A percentile compares a stretch with the other conserved stretches of the same genome.
Evolutionary conservation across 768 basidiomycete species (phyloP).

Genomic region (Hericium alpestre): DNA sequence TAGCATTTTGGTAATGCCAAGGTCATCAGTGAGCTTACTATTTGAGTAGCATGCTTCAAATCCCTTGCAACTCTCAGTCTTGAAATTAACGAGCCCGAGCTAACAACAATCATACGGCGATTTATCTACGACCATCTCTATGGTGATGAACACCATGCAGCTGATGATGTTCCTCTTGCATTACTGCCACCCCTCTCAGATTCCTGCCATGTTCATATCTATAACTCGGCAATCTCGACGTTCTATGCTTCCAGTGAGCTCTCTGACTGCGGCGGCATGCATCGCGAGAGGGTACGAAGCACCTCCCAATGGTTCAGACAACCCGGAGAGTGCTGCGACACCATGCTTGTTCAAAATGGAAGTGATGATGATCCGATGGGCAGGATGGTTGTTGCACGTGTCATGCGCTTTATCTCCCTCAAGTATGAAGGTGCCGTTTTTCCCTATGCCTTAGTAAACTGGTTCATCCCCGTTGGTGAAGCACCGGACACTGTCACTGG

Average conservation of each 20-base stretch:
- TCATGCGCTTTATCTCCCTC: neutral
- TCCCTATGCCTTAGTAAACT: neutral
- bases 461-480: neutral
- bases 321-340: neutral
- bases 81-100: neutral
- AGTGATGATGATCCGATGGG: neutral
- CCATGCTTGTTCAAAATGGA: neutral
- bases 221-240: neutral
- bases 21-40: neutral
- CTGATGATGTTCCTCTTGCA: neutral
- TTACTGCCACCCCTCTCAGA: neutral
- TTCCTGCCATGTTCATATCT: neutral
- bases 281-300: neutral
- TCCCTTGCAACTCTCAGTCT: neutral
- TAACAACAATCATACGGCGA: neutral
- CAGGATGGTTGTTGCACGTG: neutral
- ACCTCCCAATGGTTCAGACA: neutral
- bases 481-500: neutral
- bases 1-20: neutral
- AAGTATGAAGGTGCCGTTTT: neutral
- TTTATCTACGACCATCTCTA: neutral
- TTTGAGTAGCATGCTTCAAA: neutral
- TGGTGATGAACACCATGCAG: neutral
- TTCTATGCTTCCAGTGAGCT: neutral
- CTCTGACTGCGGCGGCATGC: neutral